These are phyloP conservation scores for Hortaea sp. DNA, from an alignment of 2,329 filamentous ascomycete genomes.

Conservation along the genomic window DNA sequence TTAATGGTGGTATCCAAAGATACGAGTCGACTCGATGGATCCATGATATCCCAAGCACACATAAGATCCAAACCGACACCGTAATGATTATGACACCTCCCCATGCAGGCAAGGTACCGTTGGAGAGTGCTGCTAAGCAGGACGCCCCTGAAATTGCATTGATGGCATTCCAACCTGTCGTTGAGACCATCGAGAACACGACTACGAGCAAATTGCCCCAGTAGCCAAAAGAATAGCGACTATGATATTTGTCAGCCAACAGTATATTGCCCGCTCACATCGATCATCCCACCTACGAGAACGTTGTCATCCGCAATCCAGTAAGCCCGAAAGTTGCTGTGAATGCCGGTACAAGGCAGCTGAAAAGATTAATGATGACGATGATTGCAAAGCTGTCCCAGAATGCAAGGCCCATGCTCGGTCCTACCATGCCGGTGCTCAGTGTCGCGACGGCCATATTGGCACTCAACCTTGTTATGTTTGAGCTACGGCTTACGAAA, in stretches of 20 bases:
- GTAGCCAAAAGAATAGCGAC: not conserved
- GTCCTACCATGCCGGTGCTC: conserved; percentile 8
- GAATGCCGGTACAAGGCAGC: conserved; percentile 7
- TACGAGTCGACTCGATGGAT: not conserved
- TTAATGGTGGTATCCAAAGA: not conserved
- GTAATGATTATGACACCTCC: not conserved
- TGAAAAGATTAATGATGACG: conserved; percentile 6
- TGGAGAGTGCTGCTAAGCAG: not conserved
- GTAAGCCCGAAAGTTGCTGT: conserved; percentile 7
- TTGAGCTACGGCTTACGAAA: not conserved
- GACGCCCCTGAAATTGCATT: not conserved
- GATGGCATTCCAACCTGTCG: not conserved
- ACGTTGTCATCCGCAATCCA: conserved; percentile 9
- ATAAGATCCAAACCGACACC: not conserved
- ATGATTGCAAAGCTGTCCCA: conserved; percentile 9
- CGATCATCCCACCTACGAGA: not conserved
- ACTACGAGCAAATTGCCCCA: not conserved
- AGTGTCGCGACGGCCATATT: conserved; percentile 10
- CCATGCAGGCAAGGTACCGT: not conserved
- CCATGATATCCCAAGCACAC: not conserved
- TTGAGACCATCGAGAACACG: not conserved
- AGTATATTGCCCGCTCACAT: no score
- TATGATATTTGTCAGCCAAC: not conserved
- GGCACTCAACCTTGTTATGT: conserved; percentile 4
- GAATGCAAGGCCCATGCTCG: conserved; percentile 6